Conservation (phyloP, 2,329 filamentous ascomycete species). For the Sclerotinia subarctica region DNA sequence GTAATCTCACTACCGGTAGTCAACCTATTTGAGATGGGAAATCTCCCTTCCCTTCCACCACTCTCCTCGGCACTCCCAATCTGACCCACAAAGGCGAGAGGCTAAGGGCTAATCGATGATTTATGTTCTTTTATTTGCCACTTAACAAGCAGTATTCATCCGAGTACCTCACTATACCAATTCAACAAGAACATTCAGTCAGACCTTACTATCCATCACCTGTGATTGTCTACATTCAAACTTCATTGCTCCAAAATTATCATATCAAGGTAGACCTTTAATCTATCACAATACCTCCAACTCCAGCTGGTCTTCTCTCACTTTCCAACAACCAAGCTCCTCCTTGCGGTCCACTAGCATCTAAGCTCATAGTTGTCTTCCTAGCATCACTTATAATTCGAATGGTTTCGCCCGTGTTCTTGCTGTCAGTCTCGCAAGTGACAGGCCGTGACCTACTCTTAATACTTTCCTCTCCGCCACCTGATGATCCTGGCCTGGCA, state of each 20-base stretch:
- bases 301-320: constrained; percentile 41
- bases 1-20: too few relatives aligned
- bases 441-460: constrained; percentile 37
- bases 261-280: constrained; percentile 11
- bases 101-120: too few relatives aligned
- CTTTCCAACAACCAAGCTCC: constrained; percentile 66
- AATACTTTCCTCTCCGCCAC: constrained; percentile 25
- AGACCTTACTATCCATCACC: not conserved
- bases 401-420: constrained; percentile 74
- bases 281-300: constrained; percentile 22
- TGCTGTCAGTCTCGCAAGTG: constrained; percentile 74
- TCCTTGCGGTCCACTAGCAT: constrained; percentile 62
- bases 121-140: not conserved
- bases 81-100: not conserved
- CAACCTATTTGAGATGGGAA: not conserved
- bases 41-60: not conserved
- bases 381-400: constrained; percentile 68
- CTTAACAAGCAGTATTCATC: not conserved
- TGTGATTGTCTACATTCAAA: not conserved
- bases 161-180: not conserved
- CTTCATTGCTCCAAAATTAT: not conserved
- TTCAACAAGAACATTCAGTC: too few relatives aligned
- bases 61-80: not conserved
- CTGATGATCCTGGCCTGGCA: constrained; percentile 24
- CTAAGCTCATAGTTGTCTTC: constrained; percentile 70